Conservation (phyloP, 106 monocot genomes). For the Vanilla planifolia region DNA sequence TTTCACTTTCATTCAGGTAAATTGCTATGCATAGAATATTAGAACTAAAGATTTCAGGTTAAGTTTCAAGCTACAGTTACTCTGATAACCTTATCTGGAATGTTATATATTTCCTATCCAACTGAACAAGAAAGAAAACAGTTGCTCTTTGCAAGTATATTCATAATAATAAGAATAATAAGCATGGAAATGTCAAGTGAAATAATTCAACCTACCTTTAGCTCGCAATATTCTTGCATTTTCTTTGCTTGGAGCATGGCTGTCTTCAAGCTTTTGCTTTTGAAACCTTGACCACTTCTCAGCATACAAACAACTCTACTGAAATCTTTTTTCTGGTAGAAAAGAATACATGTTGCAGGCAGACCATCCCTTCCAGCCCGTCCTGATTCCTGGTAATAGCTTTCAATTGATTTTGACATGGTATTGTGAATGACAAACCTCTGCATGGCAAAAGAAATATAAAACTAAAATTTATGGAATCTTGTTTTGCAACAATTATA, state of each 20-base stretch:
- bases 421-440: conserved; percentile 91
- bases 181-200: neutral
- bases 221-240: conserved; percentile 92
- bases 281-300: conserved; percentile 45
- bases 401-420: conserved; percentile 96
- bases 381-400: conserved; percentile 99
- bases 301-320: conserved; percentile 97
- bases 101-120: neutral
- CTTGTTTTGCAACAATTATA: neutral
- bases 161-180: neutral
- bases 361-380: conserved; percentile 88
- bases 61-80: no score
- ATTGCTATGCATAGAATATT: no score
- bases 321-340: conserved; percentile 97
- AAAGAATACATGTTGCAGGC: conserved; percentile 60
- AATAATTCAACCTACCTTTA: conserved; percentile 53
- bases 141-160: neutral
- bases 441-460: conserved; percentile 24
- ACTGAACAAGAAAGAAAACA: neutral
- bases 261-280: conserved; percentile 58
- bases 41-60: no score
- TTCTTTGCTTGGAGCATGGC: conserved; percentile 96
- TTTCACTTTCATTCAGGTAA: no score
- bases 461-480: neutral
- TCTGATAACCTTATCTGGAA: neutral